phyloP scores from a whole-genome alignment of 768 basidiomycete species.

The Tulasnella sp. region DNA sequence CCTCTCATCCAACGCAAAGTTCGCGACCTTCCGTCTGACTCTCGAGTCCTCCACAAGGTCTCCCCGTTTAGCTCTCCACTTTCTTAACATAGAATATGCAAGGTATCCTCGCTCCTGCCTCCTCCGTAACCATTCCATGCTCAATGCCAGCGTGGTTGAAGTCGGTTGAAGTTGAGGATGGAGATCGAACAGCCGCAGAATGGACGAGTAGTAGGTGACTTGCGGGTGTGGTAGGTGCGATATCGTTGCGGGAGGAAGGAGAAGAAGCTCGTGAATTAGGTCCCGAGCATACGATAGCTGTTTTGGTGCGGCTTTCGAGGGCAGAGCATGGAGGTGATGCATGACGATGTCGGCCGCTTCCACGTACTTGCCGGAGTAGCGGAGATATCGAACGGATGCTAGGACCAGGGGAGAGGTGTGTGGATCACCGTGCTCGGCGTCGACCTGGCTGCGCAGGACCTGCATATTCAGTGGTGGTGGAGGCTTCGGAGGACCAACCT shows the following conservation, averaged over 20 bases:
- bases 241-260: slow-evolving; percentile 17
- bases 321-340: background rate
- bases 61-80: slow-evolving; percentile 22
- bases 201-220: background rate
- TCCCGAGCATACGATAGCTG: background rate
- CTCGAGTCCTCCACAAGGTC: slow-evolving; percentile 11
- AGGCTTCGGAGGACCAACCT: background rate
- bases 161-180: slow-evolving; percentile 13
- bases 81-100: background rate
- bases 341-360: background rate
- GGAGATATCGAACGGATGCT: slow-evolving; percentile 5
- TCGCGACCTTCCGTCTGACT: slow-evolving; percentile 16
- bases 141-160: background rate
- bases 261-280: slow-evolving; percentile 17
- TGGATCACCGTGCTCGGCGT: background rate
- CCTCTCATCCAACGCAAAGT: slow-evolving; percentile 11
- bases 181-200: background rate
- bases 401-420: background rate
- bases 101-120: background rate
- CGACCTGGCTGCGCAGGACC: background rate
- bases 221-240: background rate
- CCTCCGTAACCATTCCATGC: slow-evolving; percentile 19
- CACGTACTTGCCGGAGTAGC: background rate
- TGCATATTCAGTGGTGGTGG: background rate
- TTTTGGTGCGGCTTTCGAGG: background rate